Percentiles rank a stretch among this genome's conserved stretches.
Conservation (phyloP, 257 asterid species). For the Sherardia arvensis region DNA sequence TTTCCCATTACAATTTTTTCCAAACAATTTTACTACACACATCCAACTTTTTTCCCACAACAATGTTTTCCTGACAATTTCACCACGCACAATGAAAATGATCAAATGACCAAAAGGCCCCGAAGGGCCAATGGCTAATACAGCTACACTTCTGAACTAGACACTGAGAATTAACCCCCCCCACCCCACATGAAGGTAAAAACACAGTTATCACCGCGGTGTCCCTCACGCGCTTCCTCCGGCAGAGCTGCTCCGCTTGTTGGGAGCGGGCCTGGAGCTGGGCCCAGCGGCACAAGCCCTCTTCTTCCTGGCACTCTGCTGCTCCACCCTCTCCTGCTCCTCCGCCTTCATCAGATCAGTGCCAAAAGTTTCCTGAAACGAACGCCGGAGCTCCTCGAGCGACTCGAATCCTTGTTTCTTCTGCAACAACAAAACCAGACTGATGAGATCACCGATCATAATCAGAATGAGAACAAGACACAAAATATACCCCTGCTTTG, state of each 20-base stretch:
- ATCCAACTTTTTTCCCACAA: no score
- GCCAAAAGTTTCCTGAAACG: conserved; percentile 82
- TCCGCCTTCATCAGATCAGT: conserved; percentile 56
- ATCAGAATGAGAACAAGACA: no score
- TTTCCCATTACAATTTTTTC: no score
- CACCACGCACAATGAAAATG: not conserved
- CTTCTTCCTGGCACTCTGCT: conserved; percentile 45
- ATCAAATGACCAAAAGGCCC: not conserved
- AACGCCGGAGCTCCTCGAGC: conserved; percentile 75
- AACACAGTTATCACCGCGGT: not conserved
- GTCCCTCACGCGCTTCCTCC: conserved; percentile 9
- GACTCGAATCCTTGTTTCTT: conserved; percentile 74
- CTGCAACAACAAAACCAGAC: not conserved
- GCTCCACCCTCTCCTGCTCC: conserved; percentile 24
- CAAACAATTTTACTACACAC: not conserved
- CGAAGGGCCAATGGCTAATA: not conserved
- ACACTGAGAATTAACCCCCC: not conserved
- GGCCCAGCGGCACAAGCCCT: conserved; percentile 40
- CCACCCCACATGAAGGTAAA: not conserved
- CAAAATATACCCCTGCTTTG: conserved; percentile 40
- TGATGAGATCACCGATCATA: no score
- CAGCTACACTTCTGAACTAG: not conserved
- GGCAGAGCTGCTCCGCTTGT: conserved; percentile 17
- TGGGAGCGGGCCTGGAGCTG: conserved; percentile 26
- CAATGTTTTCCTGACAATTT: no score